Conservation (phyloP, 768 basidiomycete species). For the Paxillus ammoniavirescens region DNA sequence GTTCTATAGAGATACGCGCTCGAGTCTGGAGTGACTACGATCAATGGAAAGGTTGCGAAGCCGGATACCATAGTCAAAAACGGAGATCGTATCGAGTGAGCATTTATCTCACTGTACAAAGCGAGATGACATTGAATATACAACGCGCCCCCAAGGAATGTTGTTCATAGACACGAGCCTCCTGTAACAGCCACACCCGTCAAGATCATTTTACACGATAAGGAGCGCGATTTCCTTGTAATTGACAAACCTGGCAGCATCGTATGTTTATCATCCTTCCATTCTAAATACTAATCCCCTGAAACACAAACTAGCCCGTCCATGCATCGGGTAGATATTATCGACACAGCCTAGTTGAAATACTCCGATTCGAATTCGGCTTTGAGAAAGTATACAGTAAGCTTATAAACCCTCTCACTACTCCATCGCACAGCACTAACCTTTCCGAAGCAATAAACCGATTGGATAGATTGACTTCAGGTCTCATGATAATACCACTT, state of each 20-base stretch:
- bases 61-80: conserved; percentile 78
- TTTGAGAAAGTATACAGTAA: conserved; percentile 80
- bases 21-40: conserved; percentile 92
- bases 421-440: background rate
- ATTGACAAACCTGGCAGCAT: conserved; percentile 97
- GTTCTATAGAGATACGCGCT: conserved; percentile 61
- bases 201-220: conserved; percentile 74
- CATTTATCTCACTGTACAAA: conserved; percentile 14
- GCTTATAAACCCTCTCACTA: conserved; percentile 29
- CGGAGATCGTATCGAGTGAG: conserved; percentile 89
- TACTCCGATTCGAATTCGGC: conserved; percentile 81
- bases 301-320: conserved; percentile 58
- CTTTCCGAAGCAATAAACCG: conserved; percentile 78
- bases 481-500: conserved; percentile 90
- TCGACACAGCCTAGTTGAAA: conserved; percentile 84
- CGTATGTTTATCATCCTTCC: conserved; percentile 52
- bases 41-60: conserved; percentile 86
- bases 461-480: conserved; percentile 90
- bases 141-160: conserved; percentile 53
- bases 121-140: background rate
- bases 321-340: conserved; percentile 91
- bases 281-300: background rate
- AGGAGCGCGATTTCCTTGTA: conserved; percentile 79
- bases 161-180: conserved; percentile 96
- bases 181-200: conserved; percentile 86